A percentile compares a stretch with the other conserved stretches of the same genome.
These are phyloP conservation scores for Dothiorella sarmentorum DNA, from an alignment of 2,329 filamentous ascomycete species.

Conservation along the genomic window DNA sequence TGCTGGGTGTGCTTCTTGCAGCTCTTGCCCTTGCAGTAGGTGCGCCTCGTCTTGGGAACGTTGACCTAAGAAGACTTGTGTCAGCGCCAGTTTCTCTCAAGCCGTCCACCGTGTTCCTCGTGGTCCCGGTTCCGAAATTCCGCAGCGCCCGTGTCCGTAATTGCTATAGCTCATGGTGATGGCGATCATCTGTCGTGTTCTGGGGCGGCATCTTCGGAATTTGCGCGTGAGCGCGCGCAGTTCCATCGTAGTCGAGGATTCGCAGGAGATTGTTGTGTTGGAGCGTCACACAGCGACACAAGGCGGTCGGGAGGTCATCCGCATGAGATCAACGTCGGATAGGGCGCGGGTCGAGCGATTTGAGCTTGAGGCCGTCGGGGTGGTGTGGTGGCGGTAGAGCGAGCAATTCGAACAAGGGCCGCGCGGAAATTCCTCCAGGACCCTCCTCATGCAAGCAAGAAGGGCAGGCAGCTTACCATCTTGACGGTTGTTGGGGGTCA, in stretches of 20 bases:
- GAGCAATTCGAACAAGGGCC: background rate
- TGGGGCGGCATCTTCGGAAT: background rate
- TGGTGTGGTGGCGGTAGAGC: background rate
- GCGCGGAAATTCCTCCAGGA: background rate
- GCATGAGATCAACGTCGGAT: background rate
- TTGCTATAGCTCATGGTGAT: background rate
- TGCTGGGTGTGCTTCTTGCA: slow-evolving; percentile 76
- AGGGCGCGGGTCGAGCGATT: background rate
- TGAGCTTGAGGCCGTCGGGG: background rate
- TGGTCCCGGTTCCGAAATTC: background rate
- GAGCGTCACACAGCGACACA: background rate
- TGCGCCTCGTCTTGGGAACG: slow-evolving; percentile 96
- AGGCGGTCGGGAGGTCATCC: background rate
- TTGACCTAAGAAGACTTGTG: slow-evolving; percentile 67
- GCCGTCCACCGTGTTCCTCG: background rate
- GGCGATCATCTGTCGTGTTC: no score
- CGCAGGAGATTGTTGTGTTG: background rate
- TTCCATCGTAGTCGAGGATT: background rate
- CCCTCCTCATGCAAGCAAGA: background rate
- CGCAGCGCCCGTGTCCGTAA: background rate
- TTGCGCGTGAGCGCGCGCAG: background rate
- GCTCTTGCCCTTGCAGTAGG: slow-evolving; percentile 95
- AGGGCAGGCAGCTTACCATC: slow-evolving; percentile 34
- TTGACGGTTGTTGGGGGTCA: slow-evolving; percentile 38
- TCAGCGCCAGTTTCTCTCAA: background rate